phyloP scores from a whole-genome alignment of 352 stramenopile genomes.

The Plasmopara muralis region DNA sequence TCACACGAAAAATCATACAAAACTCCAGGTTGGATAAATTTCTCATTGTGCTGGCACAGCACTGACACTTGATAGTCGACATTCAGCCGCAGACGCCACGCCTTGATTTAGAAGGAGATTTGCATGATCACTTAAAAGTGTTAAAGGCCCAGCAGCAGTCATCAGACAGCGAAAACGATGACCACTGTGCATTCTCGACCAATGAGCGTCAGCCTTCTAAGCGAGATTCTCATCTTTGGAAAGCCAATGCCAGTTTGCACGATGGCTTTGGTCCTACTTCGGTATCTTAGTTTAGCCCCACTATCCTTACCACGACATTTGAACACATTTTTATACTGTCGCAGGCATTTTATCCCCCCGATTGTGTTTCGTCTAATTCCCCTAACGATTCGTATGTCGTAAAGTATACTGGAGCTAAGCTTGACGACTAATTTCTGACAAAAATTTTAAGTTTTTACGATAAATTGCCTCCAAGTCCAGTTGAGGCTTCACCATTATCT shows the following conservation, averaged over 20 bases:
- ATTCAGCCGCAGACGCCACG: conserved; percentile 4
- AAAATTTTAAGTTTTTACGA: conserved; percentile 2
- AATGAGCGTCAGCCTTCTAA: background rate
- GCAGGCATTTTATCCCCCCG: conserved; percentile 9
- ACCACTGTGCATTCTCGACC: background rate
- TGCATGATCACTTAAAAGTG: background rate
- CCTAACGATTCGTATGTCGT: conserved; percentile 7
- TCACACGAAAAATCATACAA: conserved; percentile 1
- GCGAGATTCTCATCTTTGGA: conserved; percentile 9
- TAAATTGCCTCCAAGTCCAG: conserved; percentile 8
- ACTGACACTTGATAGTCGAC: conserved; percentile 1
- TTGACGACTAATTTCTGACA: conserved; percentile 4
- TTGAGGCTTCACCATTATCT: conserved; percentile 11
- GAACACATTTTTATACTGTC: background rate
- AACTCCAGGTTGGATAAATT: conserved; percentile 10
- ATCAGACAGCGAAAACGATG: conserved; percentile 1
- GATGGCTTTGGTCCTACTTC: conserved; percentile 5
- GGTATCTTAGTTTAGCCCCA: conserved; percentile 7
- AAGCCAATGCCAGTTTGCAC: conserved; percentile 4
- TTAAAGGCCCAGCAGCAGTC: conserved; percentile 4
- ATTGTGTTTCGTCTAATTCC: conserved; percentile 1
- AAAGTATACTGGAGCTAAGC: too few relatives aligned
- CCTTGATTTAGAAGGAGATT: conserved; percentile 4
- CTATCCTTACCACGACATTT: background rate
- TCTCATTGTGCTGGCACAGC: background rate